phyloP scores from a whole-genome alignment of 2,329 filamentous ascomycete species.

The Aspergillus sp. region DNA sequence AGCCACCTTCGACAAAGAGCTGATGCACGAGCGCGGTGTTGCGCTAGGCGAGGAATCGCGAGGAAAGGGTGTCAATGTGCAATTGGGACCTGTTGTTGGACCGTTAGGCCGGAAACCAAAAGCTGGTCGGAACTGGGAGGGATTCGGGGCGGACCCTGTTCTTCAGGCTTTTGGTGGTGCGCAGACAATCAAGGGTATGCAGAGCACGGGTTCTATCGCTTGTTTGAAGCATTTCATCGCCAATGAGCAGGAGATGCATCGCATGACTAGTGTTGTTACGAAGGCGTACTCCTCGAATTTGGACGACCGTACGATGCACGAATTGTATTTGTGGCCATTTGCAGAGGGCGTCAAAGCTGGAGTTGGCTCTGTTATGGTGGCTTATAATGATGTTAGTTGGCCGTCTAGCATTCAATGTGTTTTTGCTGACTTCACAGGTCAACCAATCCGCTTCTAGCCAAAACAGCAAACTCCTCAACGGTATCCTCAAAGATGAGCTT shows the following conservation, averaged over 20 bases:
- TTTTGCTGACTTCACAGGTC: conserved; percentile 34
- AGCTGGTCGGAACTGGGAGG: conserved; percentile 70
- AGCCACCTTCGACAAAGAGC: conserved; percentile 66
- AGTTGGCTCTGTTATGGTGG: conserved; percentile 40
- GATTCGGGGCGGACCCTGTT: conserved; percentile 63
- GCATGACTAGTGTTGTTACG: conserved; percentile 42
- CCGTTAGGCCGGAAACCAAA: conserved; percentile 65
- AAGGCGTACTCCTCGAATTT: conserved; percentile 43
- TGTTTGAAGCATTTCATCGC: conserved; percentile 53
- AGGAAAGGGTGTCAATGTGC: conserved; percentile 66
- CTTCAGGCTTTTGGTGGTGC: conserved; percentile 51
- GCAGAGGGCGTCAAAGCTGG: conserved; percentile 44
- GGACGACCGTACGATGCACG: conserved; percentile 45
- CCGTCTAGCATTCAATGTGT: neutral
- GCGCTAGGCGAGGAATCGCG: conserved; percentile 65
- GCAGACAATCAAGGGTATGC: conserved; percentile 51
- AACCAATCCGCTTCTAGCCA: conserved; percentile 62
- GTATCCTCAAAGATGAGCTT: conserved; percentile 65
- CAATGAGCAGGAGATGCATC: conserved; percentile 40
- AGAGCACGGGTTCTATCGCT: conserved; percentile 51
- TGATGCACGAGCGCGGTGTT: conserved; percentile 62
- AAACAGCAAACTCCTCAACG: conserved; percentile 63
- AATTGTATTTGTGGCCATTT: conserved; percentile 45
- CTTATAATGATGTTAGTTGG: conserved; percentile 35
- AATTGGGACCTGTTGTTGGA: conserved; percentile 64